These are phyloP conservation scores for Mycena alexandri DNA, from an alignment of 768 basidiomycete species.

Conservation along the genomic window DNA sequence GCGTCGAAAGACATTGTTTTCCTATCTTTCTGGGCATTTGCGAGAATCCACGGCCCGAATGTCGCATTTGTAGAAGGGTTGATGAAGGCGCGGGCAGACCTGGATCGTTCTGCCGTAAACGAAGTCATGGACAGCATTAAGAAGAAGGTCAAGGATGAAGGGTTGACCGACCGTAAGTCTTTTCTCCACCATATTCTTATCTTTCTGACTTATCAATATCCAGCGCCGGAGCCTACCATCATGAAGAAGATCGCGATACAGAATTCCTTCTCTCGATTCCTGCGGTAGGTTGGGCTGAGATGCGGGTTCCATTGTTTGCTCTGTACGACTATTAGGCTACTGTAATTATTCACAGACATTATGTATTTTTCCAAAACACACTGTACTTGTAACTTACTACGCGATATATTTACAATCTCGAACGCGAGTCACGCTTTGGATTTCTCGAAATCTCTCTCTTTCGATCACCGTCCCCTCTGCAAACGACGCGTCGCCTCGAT, in stretches of 20 bases:
- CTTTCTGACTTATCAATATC: conserved; percentile 27
- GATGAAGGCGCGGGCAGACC: conserved; percentile 90
- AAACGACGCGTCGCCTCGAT: no score
- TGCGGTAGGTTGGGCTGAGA: conserved; percentile 55
- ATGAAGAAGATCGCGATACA: conserved; percentile 92
- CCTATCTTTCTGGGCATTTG: conserved; percentile 94
- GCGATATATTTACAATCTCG: background rate
- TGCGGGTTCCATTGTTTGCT: background rate
- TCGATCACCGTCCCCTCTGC: no score
- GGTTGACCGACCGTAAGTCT: conserved; percentile 81
- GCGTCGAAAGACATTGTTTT: conserved; percentile 92
- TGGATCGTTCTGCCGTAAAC: conserved; percentile 87
- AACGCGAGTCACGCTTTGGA: no score
- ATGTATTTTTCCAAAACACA: conserved; percentile 35
- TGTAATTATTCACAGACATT: conserved; percentile 20
- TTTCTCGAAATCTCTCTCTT: no score
- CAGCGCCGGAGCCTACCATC: conserved; percentile 86
- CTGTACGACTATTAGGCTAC: conserved; percentile 5
- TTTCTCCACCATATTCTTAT: background rate
- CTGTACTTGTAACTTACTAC: conserved; percentile 17
- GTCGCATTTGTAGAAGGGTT: conserved; percentile 91
- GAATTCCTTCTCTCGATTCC: conserved; percentile 80
- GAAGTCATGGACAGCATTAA: conserved; percentile 96
- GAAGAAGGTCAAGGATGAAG: conserved; percentile 93
- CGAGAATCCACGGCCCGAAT: conserved; percentile 93